Conservation (phyloP, 805 yeast genomes). For the Pichia ethanolica region DNA sequence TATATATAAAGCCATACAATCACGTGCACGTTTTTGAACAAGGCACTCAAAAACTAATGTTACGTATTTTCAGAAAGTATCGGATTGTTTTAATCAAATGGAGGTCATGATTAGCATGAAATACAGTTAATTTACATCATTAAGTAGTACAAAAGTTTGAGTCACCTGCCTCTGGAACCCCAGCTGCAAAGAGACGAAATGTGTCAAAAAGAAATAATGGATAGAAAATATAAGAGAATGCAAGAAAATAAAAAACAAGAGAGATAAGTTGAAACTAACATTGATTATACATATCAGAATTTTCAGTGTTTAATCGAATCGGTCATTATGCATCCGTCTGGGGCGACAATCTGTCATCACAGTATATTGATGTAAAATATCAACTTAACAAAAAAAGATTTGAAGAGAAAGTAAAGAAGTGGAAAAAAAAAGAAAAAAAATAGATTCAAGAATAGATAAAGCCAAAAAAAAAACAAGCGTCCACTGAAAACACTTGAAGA, state of each 20-base stretch:
- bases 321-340: conserved; percentile 60
- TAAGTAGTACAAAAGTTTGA: conserved; percentile 19
- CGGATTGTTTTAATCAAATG: conserved; percentile 12
- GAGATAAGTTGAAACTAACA: neutral
- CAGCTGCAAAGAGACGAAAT: neutral
- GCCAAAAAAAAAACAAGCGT: too few species aligned
- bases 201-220: neutral
- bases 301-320: conserved; percentile 65
- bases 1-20: too few species aligned
- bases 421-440: neutral
- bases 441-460: too few species aligned
- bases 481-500: too few species aligned
- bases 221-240: neutral
- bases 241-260: neutral
- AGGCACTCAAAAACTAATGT: too few species aligned
- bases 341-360: conserved; percentile 73
- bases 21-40: neutral
- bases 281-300: conserved; percentile 37
- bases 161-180: neutral
- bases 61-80: conserved; percentile 7
- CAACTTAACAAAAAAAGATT: neutral
- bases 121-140: conserved; percentile 34
- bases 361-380: conserved; percentile 3
- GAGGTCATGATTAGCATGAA: conserved; percentile 58
- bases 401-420: neutral